Conservation (phyloP, 148 eudicot genomes). For the Vaccinium darrowii region DNA sequence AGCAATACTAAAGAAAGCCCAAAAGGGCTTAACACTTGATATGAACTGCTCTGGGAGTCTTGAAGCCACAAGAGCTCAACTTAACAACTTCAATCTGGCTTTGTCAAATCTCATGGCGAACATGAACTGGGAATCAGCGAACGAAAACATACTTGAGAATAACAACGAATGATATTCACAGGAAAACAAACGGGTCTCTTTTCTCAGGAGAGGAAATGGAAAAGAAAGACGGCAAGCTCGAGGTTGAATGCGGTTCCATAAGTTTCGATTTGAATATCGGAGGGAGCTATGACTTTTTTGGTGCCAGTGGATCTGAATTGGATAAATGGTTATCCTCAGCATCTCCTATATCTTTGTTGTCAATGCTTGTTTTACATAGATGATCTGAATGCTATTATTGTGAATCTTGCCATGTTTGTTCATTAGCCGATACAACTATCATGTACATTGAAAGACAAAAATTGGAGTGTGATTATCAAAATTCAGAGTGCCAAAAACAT, state of each 20-base stretch:
- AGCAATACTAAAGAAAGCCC: constrained; percentile 52
- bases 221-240: constrained; percentile 21
- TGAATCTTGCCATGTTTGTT: no score
- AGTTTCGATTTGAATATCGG: constrained; percentile 38
- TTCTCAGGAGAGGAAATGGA: constrained; percentile 21
- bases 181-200: constrained; percentile 12
- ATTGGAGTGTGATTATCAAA: no score
- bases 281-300: constrained; percentile 38
- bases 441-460: no score
- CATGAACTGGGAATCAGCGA: constrained; percentile 19
- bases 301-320: constrained; percentile 9
- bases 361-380: no score
- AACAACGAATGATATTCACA: no score
- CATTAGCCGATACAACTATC: no score
- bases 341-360: no score
- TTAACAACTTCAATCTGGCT: constrained; percentile 40
- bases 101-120: constrained; percentile 39
- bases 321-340: not conserved
- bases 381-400: no score
- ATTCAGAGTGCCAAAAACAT: no score
- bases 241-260: constrained; percentile 31
- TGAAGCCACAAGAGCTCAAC: constrained; percentile 37
- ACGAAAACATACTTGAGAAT: constrained; percentile 8
- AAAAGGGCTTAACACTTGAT: constrained; percentile 44
- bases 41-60: constrained; percentile 26